phyloP scores from a whole-genome alignment of 192 early-diverging fungal genomes.

The Coemansia sp. region DNA sequence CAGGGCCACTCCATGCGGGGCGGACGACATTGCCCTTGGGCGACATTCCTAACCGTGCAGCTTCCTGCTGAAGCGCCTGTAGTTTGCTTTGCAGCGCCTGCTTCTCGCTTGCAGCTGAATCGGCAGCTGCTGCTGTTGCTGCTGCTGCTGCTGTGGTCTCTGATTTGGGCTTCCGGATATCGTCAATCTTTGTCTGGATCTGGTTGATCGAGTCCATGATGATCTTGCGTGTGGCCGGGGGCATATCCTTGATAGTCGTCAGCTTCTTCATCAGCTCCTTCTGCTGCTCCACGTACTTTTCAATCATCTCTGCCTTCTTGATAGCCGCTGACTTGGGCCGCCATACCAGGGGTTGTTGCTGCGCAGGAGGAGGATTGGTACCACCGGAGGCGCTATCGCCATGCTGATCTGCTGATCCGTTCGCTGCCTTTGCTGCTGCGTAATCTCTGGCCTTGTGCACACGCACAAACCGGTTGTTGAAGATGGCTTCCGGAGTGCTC shows the following conservation, averaged over 20 bases:
- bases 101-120: constrained; percentile 19
- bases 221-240: constrained; percentile 46
- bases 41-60: constrained; percentile 22
- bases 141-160: background rate
- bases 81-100: constrained; percentile 40
- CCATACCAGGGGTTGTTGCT: constrained; percentile 32
- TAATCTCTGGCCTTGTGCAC: constrained; percentile 16
- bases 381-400: background rate
- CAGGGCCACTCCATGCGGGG: background rate
- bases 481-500: constrained; percentile 36
- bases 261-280: constrained; percentile 50
- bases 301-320: constrained; percentile 50
- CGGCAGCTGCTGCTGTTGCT: background rate
- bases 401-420: background rate
- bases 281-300: constrained; percentile 50
- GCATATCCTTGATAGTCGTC: constrained; percentile 40
- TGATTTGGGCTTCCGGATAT: constrained; percentile 24
- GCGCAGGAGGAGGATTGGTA: background rate
- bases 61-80: constrained; percentile 28
- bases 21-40: background rate
- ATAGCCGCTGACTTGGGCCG: constrained; percentile 44
- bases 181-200: constrained; percentile 45
- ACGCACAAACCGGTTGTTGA: constrained; percentile 52
- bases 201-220: constrained; percentile 54
- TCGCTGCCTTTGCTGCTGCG: background rate